Conservation (phyloP, 106 monocot species). For the Platanthera zijinensis region DNA sequence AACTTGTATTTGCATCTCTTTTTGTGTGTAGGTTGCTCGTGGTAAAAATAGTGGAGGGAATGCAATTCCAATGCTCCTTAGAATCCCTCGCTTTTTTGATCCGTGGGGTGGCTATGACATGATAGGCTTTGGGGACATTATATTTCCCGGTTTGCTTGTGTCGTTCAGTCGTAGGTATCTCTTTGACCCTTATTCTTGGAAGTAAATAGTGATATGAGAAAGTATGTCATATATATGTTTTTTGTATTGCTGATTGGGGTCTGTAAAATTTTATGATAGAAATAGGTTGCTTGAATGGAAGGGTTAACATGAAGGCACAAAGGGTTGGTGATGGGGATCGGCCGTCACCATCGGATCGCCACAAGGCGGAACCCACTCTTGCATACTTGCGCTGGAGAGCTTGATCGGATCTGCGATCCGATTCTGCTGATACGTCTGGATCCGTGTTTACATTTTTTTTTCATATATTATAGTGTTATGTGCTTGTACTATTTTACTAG, state of each 20-base stretch:
- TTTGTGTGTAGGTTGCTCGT: slow-evolving; percentile 48
- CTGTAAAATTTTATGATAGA: background rate
- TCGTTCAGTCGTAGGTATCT: slow-evolving; percentile 20
- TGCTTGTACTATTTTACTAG: too few species aligned
- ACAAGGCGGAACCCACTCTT: too few species aligned
- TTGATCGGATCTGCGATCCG: too few species aligned
- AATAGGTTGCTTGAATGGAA: background rate
- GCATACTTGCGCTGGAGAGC: too few species aligned
- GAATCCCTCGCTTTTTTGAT: slow-evolving; percentile 52
- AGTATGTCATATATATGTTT: background rate
- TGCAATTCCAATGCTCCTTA: slow-evolving; percentile 76
- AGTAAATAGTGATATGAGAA: background rate
- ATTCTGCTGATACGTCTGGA: too few species aligned
- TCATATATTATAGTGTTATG: too few species aligned
- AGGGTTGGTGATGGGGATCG: background rate
- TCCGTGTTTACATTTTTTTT: too few species aligned
- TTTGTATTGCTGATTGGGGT: background rate
- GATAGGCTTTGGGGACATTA: slow-evolving; percentile 23
- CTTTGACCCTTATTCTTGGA: background rate
- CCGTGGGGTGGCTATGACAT: slow-evolving; percentile 23
- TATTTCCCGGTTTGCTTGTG: slow-evolving; percentile 21
- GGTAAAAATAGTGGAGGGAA: slow-evolving; percentile 52
- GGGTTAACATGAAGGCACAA: background rate
- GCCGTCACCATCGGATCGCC: too few species aligned
- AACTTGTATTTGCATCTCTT: background rate